These are phyloP conservation scores for Astraeus odoratus DNA, from an alignment of 768 basidiomycete species.

Conservation along the genomic window DNA sequence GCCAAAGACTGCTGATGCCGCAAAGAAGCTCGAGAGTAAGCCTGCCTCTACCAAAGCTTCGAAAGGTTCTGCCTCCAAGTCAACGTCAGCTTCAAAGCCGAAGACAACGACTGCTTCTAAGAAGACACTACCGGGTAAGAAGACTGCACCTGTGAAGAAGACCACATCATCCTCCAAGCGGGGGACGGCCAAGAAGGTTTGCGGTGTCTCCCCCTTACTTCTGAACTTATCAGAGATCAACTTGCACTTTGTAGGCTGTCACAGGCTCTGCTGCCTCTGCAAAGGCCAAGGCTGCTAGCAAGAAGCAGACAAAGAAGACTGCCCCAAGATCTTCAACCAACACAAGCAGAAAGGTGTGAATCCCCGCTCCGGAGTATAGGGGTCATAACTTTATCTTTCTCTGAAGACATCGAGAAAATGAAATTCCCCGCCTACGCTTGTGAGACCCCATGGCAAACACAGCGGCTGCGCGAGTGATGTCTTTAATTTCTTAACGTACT, in stretches of 20 bases:
- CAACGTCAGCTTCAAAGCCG: constrained; percentile 12
- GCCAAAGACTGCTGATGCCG: constrained; percentile 29
- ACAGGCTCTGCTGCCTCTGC: constrained; percentile 42
- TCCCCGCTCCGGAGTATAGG: background rate
- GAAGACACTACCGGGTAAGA: constrained; percentile 29
- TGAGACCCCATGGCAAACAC: background rate
- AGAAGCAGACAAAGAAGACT: constrained; percentile 28
- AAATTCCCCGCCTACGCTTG: background rate
- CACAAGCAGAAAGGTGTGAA: constrained; percentile 4
- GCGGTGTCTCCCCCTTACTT: background rate
- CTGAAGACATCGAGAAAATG: background rate
- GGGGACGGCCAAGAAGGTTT: constrained; percentile 59
- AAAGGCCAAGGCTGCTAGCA: constrained; percentile 26
- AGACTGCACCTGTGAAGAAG: constrained; percentile 34
- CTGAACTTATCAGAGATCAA: constrained; percentile 1
- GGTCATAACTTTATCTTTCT: background rate
- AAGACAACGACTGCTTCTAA: constrained; percentile 23
- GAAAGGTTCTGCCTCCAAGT: constrained; percentile 13
- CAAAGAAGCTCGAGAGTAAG: constrained; percentile 35
- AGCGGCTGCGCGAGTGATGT: background rate
- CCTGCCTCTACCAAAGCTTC: constrained; percentile 29
- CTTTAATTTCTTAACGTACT: constrained; percentile 4
- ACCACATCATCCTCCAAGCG: constrained; percentile 36
- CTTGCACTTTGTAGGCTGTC: constrained; percentile 32
- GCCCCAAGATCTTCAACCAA: constrained; percentile 5